Evolutionary conservation across 108 stramenopile genomes (phyloP).

Genomic region (Skeletonema costatum): DNA sequence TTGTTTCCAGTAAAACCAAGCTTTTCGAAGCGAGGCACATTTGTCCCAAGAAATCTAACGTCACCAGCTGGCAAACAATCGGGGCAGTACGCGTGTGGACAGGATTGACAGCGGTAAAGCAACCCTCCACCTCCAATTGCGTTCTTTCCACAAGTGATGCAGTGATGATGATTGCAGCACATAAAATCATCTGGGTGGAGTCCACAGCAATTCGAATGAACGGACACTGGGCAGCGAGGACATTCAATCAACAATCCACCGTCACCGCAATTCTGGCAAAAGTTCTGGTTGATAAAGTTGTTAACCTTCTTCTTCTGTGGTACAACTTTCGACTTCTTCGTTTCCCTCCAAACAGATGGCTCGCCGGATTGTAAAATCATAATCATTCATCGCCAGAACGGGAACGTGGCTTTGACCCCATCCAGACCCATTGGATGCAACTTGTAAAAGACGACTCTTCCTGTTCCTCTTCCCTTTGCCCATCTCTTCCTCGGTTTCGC

Average conservation of each 20-base stretch:
- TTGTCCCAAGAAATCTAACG: slow-evolving; percentile 31
- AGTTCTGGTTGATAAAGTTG: slow-evolving; percentile 44
- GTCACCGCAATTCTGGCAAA: slow-evolving; percentile 76
- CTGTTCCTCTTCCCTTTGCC: slow-evolving; percentile 51
- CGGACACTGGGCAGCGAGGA: slow-evolving; percentile 61
- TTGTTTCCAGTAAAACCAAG: slow-evolving; percentile 48
- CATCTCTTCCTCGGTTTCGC: slow-evolving; percentile 36
- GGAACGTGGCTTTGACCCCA: slow-evolving; percentile 57
- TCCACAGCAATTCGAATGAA: slow-evolving; percentile 55
- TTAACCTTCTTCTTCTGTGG: slow-evolving; percentile 31
- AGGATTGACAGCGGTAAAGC: slow-evolving; percentile 81
- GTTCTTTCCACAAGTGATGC: slow-evolving; percentile 61
- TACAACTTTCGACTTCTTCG: slow-evolving; percentile 19
- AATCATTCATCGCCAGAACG: slow-evolving; percentile 66
- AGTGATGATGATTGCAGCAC: slow-evolving; percentile 85
- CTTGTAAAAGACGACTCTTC: slow-evolving; percentile 55
- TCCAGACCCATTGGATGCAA: slow-evolving; percentile 55
- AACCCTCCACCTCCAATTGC: slow-evolving; percentile 74
- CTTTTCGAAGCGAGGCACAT: slow-evolving; percentile 50
- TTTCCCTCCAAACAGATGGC: slow-evolving; percentile 66
- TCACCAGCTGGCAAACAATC: slow-evolving; percentile 70
- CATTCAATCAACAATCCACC: slow-evolving; percentile 80
- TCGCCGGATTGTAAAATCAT: slow-evolving; percentile 67
- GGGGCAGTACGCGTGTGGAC: slow-evolving; percentile 79
- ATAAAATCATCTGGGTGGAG: slow-evolving; percentile 36